Conservation (phyloP, 176 grass and related monocot genomes). For the Elaeis guineensis region DNA sequence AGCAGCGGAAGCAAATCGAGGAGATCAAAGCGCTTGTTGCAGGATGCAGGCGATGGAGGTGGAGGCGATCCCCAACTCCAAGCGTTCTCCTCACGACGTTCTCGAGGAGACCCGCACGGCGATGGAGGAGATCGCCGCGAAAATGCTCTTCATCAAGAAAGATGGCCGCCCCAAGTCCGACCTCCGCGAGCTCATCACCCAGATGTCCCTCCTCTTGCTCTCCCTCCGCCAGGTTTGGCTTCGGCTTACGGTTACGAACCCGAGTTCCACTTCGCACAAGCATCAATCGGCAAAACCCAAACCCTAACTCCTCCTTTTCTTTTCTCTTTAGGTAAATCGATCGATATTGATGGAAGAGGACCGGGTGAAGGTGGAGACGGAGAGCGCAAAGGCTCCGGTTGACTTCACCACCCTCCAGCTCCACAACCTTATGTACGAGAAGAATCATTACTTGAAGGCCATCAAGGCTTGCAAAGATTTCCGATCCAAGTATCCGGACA, state of each 20-base stretch:
- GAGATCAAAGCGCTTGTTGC: conserved; percentile 3
- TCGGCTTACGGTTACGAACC: no score
- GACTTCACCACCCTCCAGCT: conserved; percentile 83
- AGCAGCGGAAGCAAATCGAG: no score
- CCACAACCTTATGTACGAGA: conserved; percentile 95
- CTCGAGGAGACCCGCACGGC: conserved; percentile 61
- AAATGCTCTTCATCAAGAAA: conserved; percentile 68
- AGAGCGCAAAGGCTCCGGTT: conserved; percentile 80
- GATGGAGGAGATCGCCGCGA: conserved; percentile 66
- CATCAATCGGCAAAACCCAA: conserved; percentile 17
- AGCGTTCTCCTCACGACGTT: conserved; percentile 36
- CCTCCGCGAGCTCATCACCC: conserved; percentile 74
- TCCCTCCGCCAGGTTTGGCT: conserved; percentile 56
- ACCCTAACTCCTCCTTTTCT: conserved; percentile 19
- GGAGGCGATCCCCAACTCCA: conserved; percentile 1
- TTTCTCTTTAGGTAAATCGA: conserved; percentile 52
- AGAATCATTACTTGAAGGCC: conserved; percentile 97
- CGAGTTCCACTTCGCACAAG: no score
- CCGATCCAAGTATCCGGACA: conserved; percentile 73
- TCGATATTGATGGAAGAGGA: conserved; percentile 94
- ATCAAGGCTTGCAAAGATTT: conserved; percentile 81
- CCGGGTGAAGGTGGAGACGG: conserved; percentile 60
- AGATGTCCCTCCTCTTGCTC: conserved; percentile 92
- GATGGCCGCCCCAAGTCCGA: conserved; percentile 65
- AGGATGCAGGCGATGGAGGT: conserved; percentile 56